Conservation (phyloP, 1,284 basidiomycete genomes). For the Ganoderma lucidum region DNA sequence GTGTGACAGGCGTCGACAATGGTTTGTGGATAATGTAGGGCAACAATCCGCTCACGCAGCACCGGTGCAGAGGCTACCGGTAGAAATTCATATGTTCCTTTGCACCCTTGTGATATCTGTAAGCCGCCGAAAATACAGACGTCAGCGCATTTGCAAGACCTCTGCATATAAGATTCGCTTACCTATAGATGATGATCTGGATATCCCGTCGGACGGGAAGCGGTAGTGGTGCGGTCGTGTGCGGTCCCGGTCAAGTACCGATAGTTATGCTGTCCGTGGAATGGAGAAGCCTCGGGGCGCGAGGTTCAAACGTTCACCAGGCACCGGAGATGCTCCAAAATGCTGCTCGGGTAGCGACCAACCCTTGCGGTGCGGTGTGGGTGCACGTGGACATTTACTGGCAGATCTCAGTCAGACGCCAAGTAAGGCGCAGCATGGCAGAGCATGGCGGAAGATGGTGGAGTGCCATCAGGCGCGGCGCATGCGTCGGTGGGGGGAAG, state of each 20-base stretch:
- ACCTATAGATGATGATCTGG: neutral
- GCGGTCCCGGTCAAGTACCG: neutral
- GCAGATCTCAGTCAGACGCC: neutral
- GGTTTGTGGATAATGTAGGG: neutral
- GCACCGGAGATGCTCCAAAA: neutral
- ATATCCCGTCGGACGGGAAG: neutral
- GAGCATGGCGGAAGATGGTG: neutral
- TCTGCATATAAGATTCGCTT: no score
- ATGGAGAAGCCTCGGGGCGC: neutral
- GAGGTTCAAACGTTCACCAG: neutral
- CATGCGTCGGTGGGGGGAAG: neutral
- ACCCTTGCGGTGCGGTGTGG: conserved; percentile 2
- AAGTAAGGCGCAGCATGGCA: neutral
- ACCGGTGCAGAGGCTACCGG: no score
- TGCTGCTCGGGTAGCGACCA: neutral
- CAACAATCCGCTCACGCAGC: neutral
- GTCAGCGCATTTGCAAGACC: no score
- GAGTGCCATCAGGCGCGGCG: neutral
- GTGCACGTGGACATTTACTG: neutral
- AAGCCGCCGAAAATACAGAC: neutral
- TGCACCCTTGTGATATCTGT: neutral
- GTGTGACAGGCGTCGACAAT: neutral
- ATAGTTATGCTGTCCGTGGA: neutral
- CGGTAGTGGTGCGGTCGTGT: neutral
- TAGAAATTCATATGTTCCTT: neutral